Conservation (phyloP, 441 rosid genomes). For the Erodium trifolium region DNA sequence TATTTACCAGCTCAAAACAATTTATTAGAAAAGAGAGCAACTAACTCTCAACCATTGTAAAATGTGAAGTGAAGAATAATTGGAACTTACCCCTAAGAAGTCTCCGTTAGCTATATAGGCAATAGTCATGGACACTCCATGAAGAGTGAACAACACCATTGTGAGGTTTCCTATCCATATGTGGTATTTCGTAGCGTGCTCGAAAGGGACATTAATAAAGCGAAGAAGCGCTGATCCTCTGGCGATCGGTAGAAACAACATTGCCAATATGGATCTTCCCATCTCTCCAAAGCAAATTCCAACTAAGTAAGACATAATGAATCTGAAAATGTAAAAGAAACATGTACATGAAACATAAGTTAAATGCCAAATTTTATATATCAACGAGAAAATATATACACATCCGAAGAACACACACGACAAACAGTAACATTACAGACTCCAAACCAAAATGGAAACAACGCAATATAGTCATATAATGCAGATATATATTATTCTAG, state of each 20-base stretch:
- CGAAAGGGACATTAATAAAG: slow-evolving; percentile 52
- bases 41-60: no score
- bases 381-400: no score
- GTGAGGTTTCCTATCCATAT: slow-evolving; percentile 75
- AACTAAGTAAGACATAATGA: slow-evolving; percentile 42
- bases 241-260: slow-evolving; percentile 55
- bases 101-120: slow-evolving; percentile 42
- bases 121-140: slow-evolving; percentile 47
- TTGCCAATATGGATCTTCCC: slow-evolving; percentile 57
- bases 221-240: slow-evolving; percentile 67
- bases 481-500: no score
- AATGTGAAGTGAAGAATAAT: no score
- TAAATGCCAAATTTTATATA: no score
- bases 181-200: slow-evolving; percentile 60
- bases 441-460: no score
- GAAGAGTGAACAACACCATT: slow-evolving; percentile 50
- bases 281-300: slow-evolving; percentile 73
- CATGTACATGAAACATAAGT: not conserved
- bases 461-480: no score
- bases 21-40: no score
- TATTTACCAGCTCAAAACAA: no score
- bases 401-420: no score
- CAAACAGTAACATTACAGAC: no score
- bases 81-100: slow-evolving; percentile 44
- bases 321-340: slow-evolving; percentile 31